Conservation (phyloP, 2,329 filamentous ascomycete genomes). For the Parastagonospora nodorum region DNA sequence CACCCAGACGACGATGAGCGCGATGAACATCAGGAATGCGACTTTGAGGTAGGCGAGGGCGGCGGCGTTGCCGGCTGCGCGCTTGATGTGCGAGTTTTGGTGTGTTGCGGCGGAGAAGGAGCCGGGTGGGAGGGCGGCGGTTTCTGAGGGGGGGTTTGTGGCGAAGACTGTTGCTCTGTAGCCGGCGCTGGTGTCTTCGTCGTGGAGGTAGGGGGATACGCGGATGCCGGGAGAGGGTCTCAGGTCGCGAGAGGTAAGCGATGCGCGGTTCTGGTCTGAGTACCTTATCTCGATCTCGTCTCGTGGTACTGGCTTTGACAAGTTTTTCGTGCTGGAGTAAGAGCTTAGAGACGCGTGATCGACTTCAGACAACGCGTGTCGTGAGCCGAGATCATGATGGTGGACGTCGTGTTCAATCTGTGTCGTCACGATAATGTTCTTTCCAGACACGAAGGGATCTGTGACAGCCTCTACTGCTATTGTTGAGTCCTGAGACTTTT, state of each 20-base stretch:
- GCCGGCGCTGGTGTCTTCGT: neutral
- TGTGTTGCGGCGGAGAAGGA: conserved; percentile 1
- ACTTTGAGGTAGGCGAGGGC: conserved; percentile 74
- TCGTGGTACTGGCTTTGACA: conserved; percentile 1
- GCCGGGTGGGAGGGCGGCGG: neutral
- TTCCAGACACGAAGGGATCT: conserved; percentile 50
- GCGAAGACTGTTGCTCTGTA: conserved; percentile 16
- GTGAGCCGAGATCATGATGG: conserved; percentile 46
- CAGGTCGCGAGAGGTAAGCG: conserved; percentile 1
- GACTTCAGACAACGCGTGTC: conserved; percentile 5
- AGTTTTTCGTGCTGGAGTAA: conserved; percentile 32
- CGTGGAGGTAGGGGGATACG: neutral
- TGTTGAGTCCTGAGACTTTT: conserved; percentile 1
- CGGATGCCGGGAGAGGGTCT: neutral
- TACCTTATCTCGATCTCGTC: neutral
- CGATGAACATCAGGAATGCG: conserved; percentile 72
- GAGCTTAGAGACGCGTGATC: conserved; percentile 33
- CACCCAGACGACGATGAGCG: conserved; percentile 75
- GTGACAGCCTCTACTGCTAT: conserved; percentile 32
- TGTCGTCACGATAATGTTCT: conserved; percentile 58
- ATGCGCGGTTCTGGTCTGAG: neutral
- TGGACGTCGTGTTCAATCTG: conserved; percentile 65
- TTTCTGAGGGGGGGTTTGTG: neutral
- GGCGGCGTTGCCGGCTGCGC: conserved; percentile 51
- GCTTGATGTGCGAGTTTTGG: conserved; percentile 1